Base-by-base conservation (phyloP, 345 rosid species). In the Pelargonium nanum region DNA sequence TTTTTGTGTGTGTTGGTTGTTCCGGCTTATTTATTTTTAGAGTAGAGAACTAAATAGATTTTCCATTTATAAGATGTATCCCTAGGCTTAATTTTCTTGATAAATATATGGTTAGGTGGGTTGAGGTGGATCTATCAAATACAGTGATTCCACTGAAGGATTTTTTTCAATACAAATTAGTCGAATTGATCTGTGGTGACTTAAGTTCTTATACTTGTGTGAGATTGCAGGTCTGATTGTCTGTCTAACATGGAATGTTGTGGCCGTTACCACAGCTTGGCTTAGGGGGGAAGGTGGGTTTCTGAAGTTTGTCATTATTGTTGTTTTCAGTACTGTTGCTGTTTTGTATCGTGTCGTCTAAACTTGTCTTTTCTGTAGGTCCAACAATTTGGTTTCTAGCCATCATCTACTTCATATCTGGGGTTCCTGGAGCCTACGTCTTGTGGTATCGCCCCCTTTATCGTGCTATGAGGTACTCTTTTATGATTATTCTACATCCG, bases 401-500 rank as follows among this genome's bases (percentile, higher is more conserved):
- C 57, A 69, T 90, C 67, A 94, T 94, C 77, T 94, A 94, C 75
- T 78, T 81, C 81, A 75, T 94, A 63, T 62, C 93, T 0, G 97
- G 97, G 59, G 83, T 77, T 75, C 99, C 99, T 69, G 97, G 96
- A 55, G 96, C 76, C 58, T 94, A 90, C 59, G 80, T 85, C 58
- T 34, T 78, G 65, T 94, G 99, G 99, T 94, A 94, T 72, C 88
- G 91, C 60, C 99, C 99, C 59, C 84, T 94, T 48, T 94, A 94
- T 70, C 84, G 91, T 68, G 99, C 99, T 67, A 83, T 85, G 80
- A 90, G 99, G 99, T 94, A 88, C 23, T 62, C 20, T 25, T 58
- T 50, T 57, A 44, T 21, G 30, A 19, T 55, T 45, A 30, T 57
- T 12, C 44, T 40, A 58, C 44, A 40, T 45, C 64, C 26, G 55